These are phyloP conservation scores for Sarcodon sp. DNA, from an alignment of 768 basidiomycete genomes.

Conservation along the genomic window DNA sequence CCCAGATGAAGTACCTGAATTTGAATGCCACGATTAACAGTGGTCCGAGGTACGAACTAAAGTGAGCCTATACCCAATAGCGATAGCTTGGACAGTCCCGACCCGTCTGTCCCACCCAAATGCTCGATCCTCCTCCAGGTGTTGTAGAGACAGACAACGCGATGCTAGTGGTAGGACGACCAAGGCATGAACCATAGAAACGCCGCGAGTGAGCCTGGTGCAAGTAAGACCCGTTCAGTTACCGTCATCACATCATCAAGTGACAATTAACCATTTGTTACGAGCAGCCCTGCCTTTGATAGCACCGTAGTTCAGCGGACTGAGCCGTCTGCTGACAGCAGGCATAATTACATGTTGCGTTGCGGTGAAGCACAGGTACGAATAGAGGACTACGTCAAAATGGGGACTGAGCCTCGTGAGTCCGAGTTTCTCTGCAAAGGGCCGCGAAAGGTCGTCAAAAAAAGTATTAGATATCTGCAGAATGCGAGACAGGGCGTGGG, in stretches of 20 bases:
- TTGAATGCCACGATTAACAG: background rate
- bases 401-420: slow-evolving; percentile 43
- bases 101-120: slow-evolving; percentile 61
- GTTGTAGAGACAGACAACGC: slow-evolving; percentile 33
- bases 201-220: slow-evolving; percentile 52
- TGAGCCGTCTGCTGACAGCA: slow-evolving; percentile 29
- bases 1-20: slow-evolving; percentile 74
- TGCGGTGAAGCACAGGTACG: slow-evolving; percentile 43
- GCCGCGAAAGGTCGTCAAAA: slow-evolving; percentile 8
- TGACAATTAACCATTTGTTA: slow-evolving; percentile 47
- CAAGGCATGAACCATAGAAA: slow-evolving; percentile 63
- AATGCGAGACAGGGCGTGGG: slow-evolving; percentile 4
- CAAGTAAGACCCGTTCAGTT: background rate
- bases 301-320: slow-evolving; percentile 35
- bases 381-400: slow-evolving; percentile 37
- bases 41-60: background rate
- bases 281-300: slow-evolving; percentile 27
- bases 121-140: slow-evolving; percentile 44
- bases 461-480: slow-evolving; percentile 3
- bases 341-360: slow-evolving; percentile 52
- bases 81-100: slow-evolving; percentile 52
- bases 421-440: slow-evolving; percentile 22
- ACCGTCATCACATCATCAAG: background rate
- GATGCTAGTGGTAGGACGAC: slow-evolving; percentile 54
- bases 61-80: slow-evolving; percentile 42